Percentiles rank a stretch among this genome's conserved stretches.
phyloP scores from a whole-genome alignment of 2,329 filamentous ascomycete genomes.

The Alternaria gaisen region DNA sequence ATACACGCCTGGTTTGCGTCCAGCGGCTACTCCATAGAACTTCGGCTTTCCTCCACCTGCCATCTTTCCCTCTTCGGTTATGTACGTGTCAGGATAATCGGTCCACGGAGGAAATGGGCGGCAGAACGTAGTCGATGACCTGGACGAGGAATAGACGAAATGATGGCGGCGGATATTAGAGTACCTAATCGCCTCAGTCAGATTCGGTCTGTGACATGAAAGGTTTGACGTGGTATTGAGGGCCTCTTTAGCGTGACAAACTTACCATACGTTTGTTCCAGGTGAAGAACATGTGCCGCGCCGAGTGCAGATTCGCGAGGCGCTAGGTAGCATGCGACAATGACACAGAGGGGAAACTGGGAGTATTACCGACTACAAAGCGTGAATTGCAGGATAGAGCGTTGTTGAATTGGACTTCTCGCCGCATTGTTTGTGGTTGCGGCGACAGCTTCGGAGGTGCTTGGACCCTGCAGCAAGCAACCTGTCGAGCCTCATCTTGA shows the following conservation, averaged over 20 bases:
- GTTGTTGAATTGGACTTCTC: not conserved
- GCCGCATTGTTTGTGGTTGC: conserved; percentile 5
- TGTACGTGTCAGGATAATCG: conserved; percentile 6
- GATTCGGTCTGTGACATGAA: too few relatives aligned
- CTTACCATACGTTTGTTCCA: conserved; percentile 19
- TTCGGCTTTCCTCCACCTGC: conserved; percentile 54
- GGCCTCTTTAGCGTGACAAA: not conserved
- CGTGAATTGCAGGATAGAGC: not conserved
- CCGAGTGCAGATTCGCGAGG: conserved; percentile 8
- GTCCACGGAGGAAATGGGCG: conserved; percentile 8
- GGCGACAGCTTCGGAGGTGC: conserved; percentile 14
- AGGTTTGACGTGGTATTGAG: too few relatives aligned
- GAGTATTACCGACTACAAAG: too few relatives aligned
- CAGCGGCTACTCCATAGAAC: conserved; percentile 69
- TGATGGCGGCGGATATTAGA: not conserved
- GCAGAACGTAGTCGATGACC: not conserved
- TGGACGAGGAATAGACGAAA: not conserved
- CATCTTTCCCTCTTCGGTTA: conserved; percentile 25
- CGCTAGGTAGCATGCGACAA: conserved; percentile 22
- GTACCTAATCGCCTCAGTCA: not conserved
- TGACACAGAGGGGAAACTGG: not conserved
- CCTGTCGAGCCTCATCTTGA: not conserved
- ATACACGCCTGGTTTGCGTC: conserved; percentile 68
- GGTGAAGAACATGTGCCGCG: conserved; percentile 8
- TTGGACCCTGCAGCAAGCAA: conserved; percentile 18